A percentile compares a stretch with the other conserved stretches of the same genome.
phyloP scores from a whole-genome alignment of 2,329 filamentous ascomycete genomes.

The Colletotrichum eleusines region DNA sequence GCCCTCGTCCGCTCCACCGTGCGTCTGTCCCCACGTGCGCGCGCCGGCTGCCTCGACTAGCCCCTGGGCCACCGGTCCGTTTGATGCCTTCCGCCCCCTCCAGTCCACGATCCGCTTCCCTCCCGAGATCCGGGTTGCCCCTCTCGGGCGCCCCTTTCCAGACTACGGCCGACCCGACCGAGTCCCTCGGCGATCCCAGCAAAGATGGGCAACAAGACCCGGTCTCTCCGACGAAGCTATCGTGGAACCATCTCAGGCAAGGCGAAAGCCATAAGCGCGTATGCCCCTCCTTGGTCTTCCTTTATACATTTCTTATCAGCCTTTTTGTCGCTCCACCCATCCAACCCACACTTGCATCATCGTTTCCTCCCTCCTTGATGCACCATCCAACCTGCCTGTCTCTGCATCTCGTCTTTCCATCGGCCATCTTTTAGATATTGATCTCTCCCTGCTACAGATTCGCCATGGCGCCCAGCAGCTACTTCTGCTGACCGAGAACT shows the following conservation, averaged over 20 bases:
- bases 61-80: conserved; percentile 29
- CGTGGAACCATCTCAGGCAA: conserved; percentile 34
- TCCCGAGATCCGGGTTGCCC: conserved; percentile 25
- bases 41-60: conserved; percentile 7
- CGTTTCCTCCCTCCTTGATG: neutral
- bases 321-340: conserved; percentile 5
- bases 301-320: neutral
- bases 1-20: neutral
- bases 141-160: neutral
- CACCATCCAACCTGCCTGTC: too few species aligned
- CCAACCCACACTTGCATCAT: neutral
- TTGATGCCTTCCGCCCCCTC: conserved; percentile 40
- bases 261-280: conserved; percentile 39
- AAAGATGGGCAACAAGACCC: conserved; percentile 20
- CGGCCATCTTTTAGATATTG: neutral
- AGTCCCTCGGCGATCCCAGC: neutral
- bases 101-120: conserved; percentile 36
- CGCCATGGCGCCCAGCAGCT: conserved; percentile 30
- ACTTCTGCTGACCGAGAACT: conserved; percentile 29
- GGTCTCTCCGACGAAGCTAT: conserved; percentile 13
- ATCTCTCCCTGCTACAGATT: neutral
- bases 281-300: conserved; percentile 2
- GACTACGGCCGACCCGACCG: conserved; percentile 1
- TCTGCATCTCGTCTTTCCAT: too few species aligned
- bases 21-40: conserved; percentile 24